Conservation (phyloP, 2,329 filamentous ascomycete genomes). For the Claviceps fusiformis region DNA sequence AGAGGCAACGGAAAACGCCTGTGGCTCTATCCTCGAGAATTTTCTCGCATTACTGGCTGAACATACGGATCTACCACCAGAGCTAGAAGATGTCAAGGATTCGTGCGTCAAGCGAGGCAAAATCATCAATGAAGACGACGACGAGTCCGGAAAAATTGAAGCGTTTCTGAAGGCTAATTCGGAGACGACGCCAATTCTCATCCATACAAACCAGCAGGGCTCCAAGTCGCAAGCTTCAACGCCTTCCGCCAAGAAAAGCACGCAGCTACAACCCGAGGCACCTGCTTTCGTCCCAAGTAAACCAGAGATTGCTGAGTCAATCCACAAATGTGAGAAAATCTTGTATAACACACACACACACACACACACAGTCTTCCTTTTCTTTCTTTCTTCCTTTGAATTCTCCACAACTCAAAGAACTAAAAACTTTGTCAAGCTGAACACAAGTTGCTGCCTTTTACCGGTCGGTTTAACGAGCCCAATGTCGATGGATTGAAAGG, state of each 20-base stretch:
- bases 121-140: not conserved
- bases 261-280: not conserved
- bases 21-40: conserved; percentile 1
- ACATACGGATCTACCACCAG: not conserved
- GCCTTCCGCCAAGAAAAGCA: not conserved
- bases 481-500: not conserved
- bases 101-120: conserved; percentile 1
- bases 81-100: not conserved
- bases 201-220: not conserved
- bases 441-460: not conserved
- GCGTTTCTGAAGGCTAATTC: not conserved
- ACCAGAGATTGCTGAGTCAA: not conserved
- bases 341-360: too few species aligned
- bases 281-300: not conserved
- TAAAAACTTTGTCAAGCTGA: not conserved
- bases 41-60: conserved; percentile 3
- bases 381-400: too few species aligned
- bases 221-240: not conserved
- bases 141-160: not conserved
- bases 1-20: not conserved
- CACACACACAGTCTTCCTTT: too few species aligned
- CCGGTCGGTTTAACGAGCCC: not conserved
- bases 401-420: not conserved
- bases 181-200: not conserved
- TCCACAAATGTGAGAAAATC: not conserved